These are phyloP conservation scores for Colletotrichum coccodes DNA, from an alignment of 2,329 filamentous ascomycete species.

Conservation along the genomic window DNA sequence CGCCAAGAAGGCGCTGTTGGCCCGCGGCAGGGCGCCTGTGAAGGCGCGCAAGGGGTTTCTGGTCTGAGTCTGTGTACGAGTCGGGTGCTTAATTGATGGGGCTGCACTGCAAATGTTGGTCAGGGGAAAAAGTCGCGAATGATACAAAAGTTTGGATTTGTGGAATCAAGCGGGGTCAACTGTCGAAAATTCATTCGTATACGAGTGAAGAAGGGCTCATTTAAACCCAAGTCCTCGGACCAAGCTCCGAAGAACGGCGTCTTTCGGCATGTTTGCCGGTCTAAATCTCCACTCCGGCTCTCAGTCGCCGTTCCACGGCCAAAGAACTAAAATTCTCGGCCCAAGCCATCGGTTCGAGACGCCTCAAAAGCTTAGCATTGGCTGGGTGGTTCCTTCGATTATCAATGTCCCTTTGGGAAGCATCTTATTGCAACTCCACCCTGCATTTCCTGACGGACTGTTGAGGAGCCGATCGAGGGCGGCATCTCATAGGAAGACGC, in stretches of 20 bases:
- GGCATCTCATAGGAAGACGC: slow-evolving; percentile 5
- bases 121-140: neutral
- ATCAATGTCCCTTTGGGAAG: neutral
- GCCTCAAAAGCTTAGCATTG: slow-evolving; percentile 20
- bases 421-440: neutral
- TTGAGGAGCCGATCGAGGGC: neutral
- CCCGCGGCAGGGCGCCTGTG: slow-evolving; percentile 52
- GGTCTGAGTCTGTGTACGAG: slow-evolving; percentile 34
- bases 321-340: neutral
- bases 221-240: neutral
- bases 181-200: neutral
- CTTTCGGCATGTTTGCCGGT: neutral
- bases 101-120: neutral
- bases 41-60: slow-evolving; percentile 57
- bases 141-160: slow-evolving; percentile 25
- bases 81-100: neutral
- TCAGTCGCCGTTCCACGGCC: neutral
- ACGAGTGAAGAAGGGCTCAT: neutral
- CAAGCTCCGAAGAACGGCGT: slow-evolving; percentile 1
- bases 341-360: neutral
- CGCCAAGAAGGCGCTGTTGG: slow-evolving; percentile 56
- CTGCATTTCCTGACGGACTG: neutral
- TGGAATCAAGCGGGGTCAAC: neutral
- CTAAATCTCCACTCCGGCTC: neutral
- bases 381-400: neutral